phyloP scores from a whole-genome alignment of 495 filamentous ascomycete genomes.

The Neurospora sp. region DNA sequence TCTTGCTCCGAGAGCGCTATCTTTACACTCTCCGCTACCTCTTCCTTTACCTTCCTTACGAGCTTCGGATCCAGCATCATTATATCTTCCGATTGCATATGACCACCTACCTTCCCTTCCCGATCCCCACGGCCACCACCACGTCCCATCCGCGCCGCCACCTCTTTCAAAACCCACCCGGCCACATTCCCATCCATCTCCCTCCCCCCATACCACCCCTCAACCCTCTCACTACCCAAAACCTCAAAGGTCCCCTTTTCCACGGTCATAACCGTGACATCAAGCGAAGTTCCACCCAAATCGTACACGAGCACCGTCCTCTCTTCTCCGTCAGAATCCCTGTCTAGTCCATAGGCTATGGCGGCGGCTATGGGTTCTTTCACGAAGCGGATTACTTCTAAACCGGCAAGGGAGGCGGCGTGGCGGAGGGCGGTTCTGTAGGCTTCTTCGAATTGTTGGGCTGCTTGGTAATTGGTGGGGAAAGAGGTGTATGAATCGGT shows the following conservation, averaged over 20 bases:
- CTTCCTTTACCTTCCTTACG: constrained; percentile 89
- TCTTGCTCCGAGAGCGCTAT: constrained; percentile 90
- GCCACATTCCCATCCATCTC: neutral
- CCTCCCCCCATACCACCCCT: neutral
- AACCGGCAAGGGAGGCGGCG: constrained; percentile 79
- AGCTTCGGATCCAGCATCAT: constrained; percentile 74
- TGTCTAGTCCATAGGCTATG: constrained; percentile 75
- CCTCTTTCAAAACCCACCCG: constrained; percentile 53
- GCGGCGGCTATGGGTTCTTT: constrained; percentile 83
- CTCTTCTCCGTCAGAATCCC: constrained; percentile 46
- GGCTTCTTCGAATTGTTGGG: constrained; percentile 86
- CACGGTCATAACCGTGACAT: constrained; percentile 91
- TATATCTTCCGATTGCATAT: constrained; percentile 79
- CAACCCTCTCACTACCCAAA: constrained; percentile 27
- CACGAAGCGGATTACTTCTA: constrained; percentile 88
- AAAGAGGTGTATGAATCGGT: neutral
- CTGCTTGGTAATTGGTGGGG: neutral
- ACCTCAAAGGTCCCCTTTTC: constrained; percentile 93
- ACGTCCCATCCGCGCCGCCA: constrained; percentile 95
- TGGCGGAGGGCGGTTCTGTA: constrained; percentile 93
- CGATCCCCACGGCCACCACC: constrained; percentile 80
- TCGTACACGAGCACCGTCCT: constrained; percentile 86
- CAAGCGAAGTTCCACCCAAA: constrained; percentile 97
- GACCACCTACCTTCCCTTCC: constrained; percentile 50
- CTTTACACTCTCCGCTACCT: constrained; percentile 98